phyloP scores from a whole-genome alignment of 768 basidiomycete genomes.

The Plicaturopsis crispa region DNA sequence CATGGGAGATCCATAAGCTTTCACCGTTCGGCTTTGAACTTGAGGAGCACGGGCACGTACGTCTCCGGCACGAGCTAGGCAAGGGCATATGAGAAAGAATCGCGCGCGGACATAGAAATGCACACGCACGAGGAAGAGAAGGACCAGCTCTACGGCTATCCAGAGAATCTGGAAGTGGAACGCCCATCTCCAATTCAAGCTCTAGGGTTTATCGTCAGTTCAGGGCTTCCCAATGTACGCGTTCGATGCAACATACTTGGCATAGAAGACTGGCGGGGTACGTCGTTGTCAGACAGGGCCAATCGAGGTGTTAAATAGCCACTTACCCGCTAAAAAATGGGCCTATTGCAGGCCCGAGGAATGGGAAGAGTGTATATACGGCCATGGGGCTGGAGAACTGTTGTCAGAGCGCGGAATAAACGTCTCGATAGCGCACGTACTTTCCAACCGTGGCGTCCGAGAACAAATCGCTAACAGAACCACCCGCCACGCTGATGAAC shows the following conservation, averaged over 20 bases:
- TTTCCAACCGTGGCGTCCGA: slow-evolving; percentile 46
- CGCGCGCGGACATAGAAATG: not conserved
- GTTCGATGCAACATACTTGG: slow-evolving; percentile 20
- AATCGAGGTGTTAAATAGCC: not conserved
- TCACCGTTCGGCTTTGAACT: slow-evolving; percentile 50
- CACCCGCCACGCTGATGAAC: slow-evolving; percentile 57
- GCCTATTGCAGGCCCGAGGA: slow-evolving; percentile 18
- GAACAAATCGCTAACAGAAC: slow-evolving; percentile 53
- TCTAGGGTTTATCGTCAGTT: slow-evolving; percentile 20
- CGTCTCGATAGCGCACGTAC: slow-evolving; percentile 33
- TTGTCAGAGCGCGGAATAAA: too few relatives aligned
- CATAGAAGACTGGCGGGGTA: too few relatives aligned
- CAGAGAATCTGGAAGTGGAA: slow-evolving; percentile 67
- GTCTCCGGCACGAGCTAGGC: slow-evolving; percentile 70
- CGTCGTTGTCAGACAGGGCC: not conserved
- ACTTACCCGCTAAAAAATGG: not conserved
- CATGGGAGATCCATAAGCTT: slow-evolving; percentile 4
- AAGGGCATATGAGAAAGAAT: not conserved
- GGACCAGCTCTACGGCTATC: slow-evolving; percentile 45
- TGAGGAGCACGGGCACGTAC: slow-evolving; percentile 52
- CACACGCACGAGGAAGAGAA: slow-evolving; percentile 41
- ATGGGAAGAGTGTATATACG: slow-evolving; percentile 26
- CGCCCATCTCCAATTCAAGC: slow-evolving; percentile 68
- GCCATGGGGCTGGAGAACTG: slow-evolving; percentile 28
- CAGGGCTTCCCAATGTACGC: too few relatives aligned